Evolutionary conservation across 257 asterid genomes (phyloP).

Genomic region (Solanum etuberosum): DNA sequence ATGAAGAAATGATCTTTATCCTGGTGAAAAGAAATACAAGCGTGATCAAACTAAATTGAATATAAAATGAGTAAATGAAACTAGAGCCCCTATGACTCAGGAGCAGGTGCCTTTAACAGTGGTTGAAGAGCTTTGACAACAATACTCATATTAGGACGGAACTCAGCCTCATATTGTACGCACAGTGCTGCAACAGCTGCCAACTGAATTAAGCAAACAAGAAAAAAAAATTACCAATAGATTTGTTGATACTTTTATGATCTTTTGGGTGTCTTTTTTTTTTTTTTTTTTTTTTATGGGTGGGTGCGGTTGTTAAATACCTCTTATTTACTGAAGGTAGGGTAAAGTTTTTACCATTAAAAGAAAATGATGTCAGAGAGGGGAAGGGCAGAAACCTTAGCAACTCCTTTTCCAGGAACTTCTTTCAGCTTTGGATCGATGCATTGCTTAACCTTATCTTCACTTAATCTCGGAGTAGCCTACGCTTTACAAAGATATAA

Average conservation of each 20-base stretch:
- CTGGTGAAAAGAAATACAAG: not conserved
- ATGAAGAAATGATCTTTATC: not conserved
- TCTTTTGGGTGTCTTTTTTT: not conserved
- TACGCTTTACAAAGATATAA: not conserved
- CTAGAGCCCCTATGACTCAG: not conserved
- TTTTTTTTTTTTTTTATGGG: not conserved
- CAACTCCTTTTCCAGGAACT: conserved; percentile 8
- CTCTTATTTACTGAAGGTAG: not conserved
- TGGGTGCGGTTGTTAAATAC: not conserved
- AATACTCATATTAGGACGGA: conserved; percentile 28
- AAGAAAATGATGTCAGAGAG: not conserved
- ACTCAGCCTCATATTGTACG: conserved; percentile 26
- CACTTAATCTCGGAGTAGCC: conserved; percentile 27
- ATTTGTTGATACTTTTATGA: not conserved
- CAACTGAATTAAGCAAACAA: conserved; percentile 13
- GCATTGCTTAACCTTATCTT: conserved; percentile 31
- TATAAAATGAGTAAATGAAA: conserved; percentile 9
- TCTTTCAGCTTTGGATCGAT: conserved; percentile 21
- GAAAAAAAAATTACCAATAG: not conserved
- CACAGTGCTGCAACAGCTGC: conserved; percentile 34
- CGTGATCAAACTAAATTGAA: conserved; percentile 3
- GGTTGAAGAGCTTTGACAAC: conserved; percentile 32
- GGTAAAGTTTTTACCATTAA: not conserved
- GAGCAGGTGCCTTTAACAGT: conserved; percentile 6
- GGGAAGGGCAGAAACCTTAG: conserved; percentile 2